Conservation (phyloP, 176 grass and related monocot genomes). For the Hyparrhenia diplandra region DNA sequence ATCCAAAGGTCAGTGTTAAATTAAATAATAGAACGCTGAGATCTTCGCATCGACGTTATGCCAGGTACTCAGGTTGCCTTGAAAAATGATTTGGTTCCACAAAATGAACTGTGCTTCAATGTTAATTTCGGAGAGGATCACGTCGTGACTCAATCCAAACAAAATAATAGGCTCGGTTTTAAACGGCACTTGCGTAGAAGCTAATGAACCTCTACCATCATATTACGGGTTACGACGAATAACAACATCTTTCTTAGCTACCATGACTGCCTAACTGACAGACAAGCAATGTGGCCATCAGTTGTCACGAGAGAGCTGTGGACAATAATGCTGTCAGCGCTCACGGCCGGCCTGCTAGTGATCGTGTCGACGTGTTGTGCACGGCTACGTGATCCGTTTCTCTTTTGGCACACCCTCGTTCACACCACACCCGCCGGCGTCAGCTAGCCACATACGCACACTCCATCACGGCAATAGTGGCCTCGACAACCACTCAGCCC, state of each 20-base stretch:
- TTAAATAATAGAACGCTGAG: no score
- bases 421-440: conserved; percentile 14
- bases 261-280: no score
- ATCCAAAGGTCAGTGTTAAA: no score
- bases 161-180: no score
- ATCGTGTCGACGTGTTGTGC: not conserved
- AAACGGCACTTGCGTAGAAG: not conserved
- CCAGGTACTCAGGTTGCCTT: no score
- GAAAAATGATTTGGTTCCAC: no score
- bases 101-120: no score
- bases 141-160: no score
- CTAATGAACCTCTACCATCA: not conserved
- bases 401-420: conserved; percentile 18
- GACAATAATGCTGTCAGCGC: not conserved
- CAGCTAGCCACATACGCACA: not conserved
- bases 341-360: not conserved
- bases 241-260: not conserved
- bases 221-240: not conserved
- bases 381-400: conserved; percentile 24
- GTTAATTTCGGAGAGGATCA: no score
- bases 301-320: not conserved
- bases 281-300: no score
- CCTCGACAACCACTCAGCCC: conserved; percentile 8
- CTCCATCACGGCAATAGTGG: not conserved
- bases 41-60: no score